phyloP scores from a whole-genome alignment of 1,284 basidiomycete species.

The Lentinula novae-zelandiae region DNA sequence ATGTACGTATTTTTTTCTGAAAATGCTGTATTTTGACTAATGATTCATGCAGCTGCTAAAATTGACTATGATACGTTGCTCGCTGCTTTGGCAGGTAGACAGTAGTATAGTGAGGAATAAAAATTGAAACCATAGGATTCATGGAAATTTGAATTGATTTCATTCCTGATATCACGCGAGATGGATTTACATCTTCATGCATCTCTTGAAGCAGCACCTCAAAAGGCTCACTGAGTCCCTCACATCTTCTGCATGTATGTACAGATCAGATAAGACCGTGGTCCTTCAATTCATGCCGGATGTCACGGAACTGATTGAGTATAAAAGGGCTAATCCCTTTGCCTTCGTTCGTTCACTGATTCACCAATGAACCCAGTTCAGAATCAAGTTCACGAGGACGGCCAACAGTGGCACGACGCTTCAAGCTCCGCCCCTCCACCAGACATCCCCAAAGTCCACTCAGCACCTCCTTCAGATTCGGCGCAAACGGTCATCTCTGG shows the following conservation, averaged over 20 bases:
- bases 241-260: too few relatives aligned
- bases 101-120: not conserved
- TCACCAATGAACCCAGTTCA: not conserved
- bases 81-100: constrained; percentile 37
- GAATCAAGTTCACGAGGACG: not conserved
- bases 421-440: not conserved
- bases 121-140: too few relatives aligned
- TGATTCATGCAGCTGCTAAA: constrained; percentile 57
- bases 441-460: not conserved
- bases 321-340: not conserved
- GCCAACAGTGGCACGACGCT: too few relatives aligned
- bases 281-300: too few relatives aligned
- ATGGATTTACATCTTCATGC: too few relatives aligned
- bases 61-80: constrained; percentile 75
- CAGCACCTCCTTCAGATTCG: not conserved
- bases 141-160: not conserved
- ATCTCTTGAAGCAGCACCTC: too few relatives aligned
- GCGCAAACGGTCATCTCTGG: not conserved
- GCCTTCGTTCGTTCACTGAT: not conserved
- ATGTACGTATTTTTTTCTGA: constrained; percentile 43
- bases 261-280: too few relatives aligned
- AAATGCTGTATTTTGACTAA: constrained; percentile 6
- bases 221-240: too few relatives aligned
- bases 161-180: not conserved
- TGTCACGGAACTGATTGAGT: not conserved